Evolutionary conservation across 106 monocot species (phyloP), one percentile per base, ranked within the genome.

Genomic region (Allium sativum): DNA sequence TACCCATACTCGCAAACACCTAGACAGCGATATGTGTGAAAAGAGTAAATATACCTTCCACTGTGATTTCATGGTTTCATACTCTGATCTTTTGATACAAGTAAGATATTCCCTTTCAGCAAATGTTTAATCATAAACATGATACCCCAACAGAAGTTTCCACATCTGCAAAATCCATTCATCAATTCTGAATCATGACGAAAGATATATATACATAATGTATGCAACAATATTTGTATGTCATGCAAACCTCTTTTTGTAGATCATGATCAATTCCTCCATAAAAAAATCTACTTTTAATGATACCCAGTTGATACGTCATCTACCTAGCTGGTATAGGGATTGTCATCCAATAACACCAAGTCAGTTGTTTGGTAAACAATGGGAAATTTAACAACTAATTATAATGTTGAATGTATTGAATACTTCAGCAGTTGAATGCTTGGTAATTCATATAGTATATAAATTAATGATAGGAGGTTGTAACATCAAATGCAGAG

Each of bases 241-340:
- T 12, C 6, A 44, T 20, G 16, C 44, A 59, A 65, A 81, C 95
- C 87, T 90, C 90, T 73, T 90, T 87, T 21, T 90, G 74, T 50
- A 90, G 50, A 73, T 72, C 68, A 63, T 68, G 69, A 44, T 90
- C 83, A 56, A 95, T 77, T 77, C 95, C 95, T 55, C 95, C 95
- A 60, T 95, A 95, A 71, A 95, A 95, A 56, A 95, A 79, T 70
- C 81, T 78, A n/a, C n/a, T n/a, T n/a, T n/a, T n/a, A n/a, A n/a
- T n/a, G n/a, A n/a, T n/a, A n/a, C n/a, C n/a, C n/a, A n/a, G n/a
- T n/a, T n/a, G n/a, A n/a, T n/a, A n/a, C n/a, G n/a, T n/a, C n/a
- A n/a, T n/a, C n/a, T n/a, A n/a, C n/a, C n/a, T n/a, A n/a, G n/a
- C n/a, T n/a, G n/a, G n/a, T n/a, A n/a, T n/a, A n/a, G n/a, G n/a